Conservation (phyloP, 495 filamentous ascomycete species). For the Xylaria venustula region DNA sequence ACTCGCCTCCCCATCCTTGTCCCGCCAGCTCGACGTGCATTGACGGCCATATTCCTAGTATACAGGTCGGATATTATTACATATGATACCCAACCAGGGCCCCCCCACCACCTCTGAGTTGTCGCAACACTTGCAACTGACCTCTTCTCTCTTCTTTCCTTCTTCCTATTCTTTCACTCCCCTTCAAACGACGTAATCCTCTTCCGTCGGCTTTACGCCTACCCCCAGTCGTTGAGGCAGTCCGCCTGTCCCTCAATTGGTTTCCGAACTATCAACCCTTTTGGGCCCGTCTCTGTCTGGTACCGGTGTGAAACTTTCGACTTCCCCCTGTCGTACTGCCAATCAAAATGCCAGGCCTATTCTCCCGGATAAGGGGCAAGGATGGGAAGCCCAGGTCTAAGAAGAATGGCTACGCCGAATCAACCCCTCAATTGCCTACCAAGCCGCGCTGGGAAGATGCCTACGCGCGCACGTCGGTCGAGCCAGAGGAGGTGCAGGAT, state of each 20-base stretch:
- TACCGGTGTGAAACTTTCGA: constrained; percentile 9
- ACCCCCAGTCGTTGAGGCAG: neutral
- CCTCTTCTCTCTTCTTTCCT: constrained; percentile 17
- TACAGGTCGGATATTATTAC: constrained; percentile 29
- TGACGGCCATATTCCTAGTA: constrained; percentile 5
- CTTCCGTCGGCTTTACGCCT: constrained; percentile 6
- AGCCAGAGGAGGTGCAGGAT: constrained; percentile 87
- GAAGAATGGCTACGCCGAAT: constrained; percentile 47
- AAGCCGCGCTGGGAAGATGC: constrained; percentile 88
- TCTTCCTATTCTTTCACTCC: constrained; percentile 15
- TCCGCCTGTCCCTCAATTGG: neutral
- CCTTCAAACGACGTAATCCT: constrained; percentile 20
- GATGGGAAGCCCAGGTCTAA: constrained; percentile 59
- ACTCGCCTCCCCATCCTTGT: constrained; percentile 3
- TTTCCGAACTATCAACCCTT: neutral
- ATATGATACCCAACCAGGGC: constrained; percentile 29
- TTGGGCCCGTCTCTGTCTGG: constrained; percentile 3
- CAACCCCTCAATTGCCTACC: constrained; percentile 49
- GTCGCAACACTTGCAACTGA: constrained; percentile 21
- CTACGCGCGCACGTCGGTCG: constrained; percentile 81
- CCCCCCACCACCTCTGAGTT: constrained; percentile 23
- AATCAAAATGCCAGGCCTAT: constrained; percentile 58
- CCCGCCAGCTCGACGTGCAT: constrained; percentile 12
- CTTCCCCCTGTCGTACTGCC: constrained; percentile 9
- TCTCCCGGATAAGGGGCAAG: constrained; percentile 72